Percentiles rank a stretch among this genome's conserved stretches.
Conservation (phyloP, 768 basidiomycete genomes). For the Tulasnella calospora region DNA sequence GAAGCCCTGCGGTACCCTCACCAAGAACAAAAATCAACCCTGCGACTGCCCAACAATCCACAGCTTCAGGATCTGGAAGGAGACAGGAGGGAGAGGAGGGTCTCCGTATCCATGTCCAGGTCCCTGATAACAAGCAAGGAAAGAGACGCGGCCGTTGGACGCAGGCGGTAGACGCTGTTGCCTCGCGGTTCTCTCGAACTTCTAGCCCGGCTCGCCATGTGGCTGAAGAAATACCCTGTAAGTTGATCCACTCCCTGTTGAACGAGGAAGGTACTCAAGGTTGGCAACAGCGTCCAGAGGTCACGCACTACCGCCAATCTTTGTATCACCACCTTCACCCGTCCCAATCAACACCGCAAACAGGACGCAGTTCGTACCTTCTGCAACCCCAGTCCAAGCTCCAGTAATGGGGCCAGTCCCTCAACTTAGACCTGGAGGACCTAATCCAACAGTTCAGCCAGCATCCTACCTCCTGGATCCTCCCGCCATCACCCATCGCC, state of each 20-base stretch:
- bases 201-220: background rate
- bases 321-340: background rate
- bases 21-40: background rate
- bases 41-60: background rate
- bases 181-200: background rate
- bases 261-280: background rate
- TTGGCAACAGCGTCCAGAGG: background rate
- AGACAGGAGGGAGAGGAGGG: background rate
- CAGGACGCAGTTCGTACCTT: background rate
- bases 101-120: background rate
- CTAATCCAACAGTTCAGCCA: background rate
- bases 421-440: background rate
- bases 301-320: background rate
- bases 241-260: background rate
- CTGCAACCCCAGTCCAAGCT: background rate
- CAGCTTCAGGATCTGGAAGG: background rate
- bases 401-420: background rate
- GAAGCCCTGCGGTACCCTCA: background rate
- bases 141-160: background rate
- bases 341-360: background rate
- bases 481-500: background rate
- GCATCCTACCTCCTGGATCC: background rate
- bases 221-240: background rate
- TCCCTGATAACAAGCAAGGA: background rate
- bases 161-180: background rate